phyloP scores from a whole-genome alignment of 768 basidiomycete genomes.

The Terana coerulea region DNA sequence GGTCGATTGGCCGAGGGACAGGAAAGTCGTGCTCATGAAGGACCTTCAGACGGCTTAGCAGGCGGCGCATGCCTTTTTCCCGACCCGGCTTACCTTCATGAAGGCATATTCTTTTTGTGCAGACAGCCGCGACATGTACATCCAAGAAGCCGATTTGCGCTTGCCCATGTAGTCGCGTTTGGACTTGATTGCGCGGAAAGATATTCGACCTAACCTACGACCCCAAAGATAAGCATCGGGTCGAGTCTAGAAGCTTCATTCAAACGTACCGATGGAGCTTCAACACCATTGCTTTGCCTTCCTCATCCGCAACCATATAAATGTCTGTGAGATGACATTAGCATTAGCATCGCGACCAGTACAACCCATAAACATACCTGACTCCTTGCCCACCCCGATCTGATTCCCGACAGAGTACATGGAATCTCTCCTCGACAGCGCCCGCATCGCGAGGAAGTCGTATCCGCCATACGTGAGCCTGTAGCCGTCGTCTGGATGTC shows the following conservation, averaged over 20 bases:
- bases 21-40: constrained; percentile 90
- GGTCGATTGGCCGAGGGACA: constrained; percentile 90
- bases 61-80: neutral
- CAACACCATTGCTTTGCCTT: constrained; percentile 83
- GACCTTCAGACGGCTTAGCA: constrained; percentile 47
- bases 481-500: constrained; percentile 84
- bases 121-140: constrained; percentile 97
- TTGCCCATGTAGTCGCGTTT: constrained; percentile 97
- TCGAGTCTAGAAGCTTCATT: neutral
- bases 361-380: constrained; percentile 48
- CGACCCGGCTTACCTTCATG: constrained; percentile 71
- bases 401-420: constrained; percentile 93
- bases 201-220: constrained; percentile 88
- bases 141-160: constrained; percentile 95
- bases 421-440: constrained; percentile 85
- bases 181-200: constrained; percentile 93
- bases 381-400: constrained; percentile 98
- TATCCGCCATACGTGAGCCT: constrained; percentile 98
- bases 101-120: constrained; percentile 99
- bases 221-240: too few species aligned
- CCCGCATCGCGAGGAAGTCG: constrained; percentile 91
- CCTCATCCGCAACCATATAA: constrained; percentile 82
- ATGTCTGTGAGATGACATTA: constrained; percentile 51
- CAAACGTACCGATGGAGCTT: constrained; percentile 82
- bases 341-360: neutral